phyloP scores from a whole-genome alignment of 1,284 basidiomycete genomes.

The Cryptococcus sp. region DNA sequence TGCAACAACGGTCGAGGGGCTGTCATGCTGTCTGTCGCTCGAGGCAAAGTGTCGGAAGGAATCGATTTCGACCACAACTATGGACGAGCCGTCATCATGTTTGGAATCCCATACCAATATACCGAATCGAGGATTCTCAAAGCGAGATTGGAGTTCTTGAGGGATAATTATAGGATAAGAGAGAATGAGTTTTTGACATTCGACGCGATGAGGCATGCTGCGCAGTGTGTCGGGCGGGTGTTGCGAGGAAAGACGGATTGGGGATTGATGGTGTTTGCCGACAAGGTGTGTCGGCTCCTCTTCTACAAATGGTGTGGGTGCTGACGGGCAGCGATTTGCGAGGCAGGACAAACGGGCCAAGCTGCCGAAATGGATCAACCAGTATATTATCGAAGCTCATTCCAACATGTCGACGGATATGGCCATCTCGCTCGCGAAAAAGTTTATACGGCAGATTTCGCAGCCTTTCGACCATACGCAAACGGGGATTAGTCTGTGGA shows the following conservation, averaged over 20 bases:
- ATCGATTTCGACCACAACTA: conserved; percentile 99
- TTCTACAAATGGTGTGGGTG: background rate
- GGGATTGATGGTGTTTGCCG: conserved; percentile 99
- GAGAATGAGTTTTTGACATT: conserved; percentile 99
- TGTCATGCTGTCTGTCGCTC: conserved; percentile 90
- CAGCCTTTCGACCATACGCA: conserved; percentile 93
- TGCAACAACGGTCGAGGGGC: conserved; percentile 99
- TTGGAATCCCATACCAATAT: conserved; percentile 98
- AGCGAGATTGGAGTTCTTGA: conserved; percentile 91
- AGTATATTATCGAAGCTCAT: conserved; percentile 95
- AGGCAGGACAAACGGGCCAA: conserved; percentile 94
- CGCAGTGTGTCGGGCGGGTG: conserved; percentile 97
- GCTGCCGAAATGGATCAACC: conserved; percentile 98
- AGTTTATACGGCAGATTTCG: conserved; percentile 96
- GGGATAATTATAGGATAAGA: conserved; percentile 96
- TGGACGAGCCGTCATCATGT: conserved; percentile 99
- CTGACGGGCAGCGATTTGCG: conserved; percentile 77
- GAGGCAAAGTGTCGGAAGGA: conserved; percentile 98
- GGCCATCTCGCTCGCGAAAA: conserved; percentile 90
- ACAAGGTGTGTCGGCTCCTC: conserved; percentile 62
- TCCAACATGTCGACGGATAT: conserved; percentile 98
- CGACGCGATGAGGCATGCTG: conserved; percentile 98
- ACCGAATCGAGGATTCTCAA: conserved; percentile 97
- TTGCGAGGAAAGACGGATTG: conserved; percentile 98
- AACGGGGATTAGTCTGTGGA: conserved; percentile 93